Percentiles rank a stretch among this genome's conserved stretches.
phyloP scores from a whole-genome alignment of 1,284 basidiomycete species.

The Sutorius eximius region DNA sequence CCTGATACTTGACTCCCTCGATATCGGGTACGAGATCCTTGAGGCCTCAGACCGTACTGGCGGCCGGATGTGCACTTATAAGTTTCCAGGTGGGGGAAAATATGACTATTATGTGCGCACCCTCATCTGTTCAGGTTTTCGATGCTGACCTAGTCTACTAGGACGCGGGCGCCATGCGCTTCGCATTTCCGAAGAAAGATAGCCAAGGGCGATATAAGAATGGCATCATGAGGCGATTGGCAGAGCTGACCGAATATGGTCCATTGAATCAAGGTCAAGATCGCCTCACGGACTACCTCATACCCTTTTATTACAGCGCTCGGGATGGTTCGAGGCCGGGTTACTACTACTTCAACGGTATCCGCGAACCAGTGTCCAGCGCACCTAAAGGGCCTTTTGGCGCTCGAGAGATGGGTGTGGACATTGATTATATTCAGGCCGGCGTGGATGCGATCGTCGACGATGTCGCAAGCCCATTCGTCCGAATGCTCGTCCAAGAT shows the following conservation, averaged over 20 bases:
- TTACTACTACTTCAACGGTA: slow-evolving; percentile 16
- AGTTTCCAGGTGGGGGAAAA: slow-evolving; percentile 21
- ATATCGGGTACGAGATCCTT: slow-evolving; percentile 36
- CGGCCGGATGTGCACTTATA: slow-evolving; percentile 37
- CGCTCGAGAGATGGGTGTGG: slow-evolving; percentile 12
- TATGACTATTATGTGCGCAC: slow-evolving; percentile 21
- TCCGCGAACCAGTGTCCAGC: not conserved
- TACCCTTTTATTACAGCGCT: slow-evolving; percentile 10
- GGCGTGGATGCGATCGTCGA: slow-evolving; percentile 10
- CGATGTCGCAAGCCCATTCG: slow-evolving; percentile 14
- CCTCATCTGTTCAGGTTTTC: not conserved
- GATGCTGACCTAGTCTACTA: not conserved
- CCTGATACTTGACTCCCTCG: slow-evolving; percentile 34
- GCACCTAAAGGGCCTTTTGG: slow-evolving; percentile 4
- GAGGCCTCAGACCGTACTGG: slow-evolving; percentile 33
- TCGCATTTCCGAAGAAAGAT: slow-evolving; percentile 19
- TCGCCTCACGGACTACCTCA: slow-evolving; percentile 8
- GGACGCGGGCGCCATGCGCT: slow-evolving; percentile 38
- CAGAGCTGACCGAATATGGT: slow-evolving; percentile 24
- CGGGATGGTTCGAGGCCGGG: slow-evolving; percentile 5
- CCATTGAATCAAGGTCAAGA: slow-evolving; percentile 15
- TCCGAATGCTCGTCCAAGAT: slow-evolving; percentile 9
- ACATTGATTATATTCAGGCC: slow-evolving; percentile 10
- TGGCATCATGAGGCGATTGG: slow-evolving; percentile 33
- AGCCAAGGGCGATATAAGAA: slow-evolving; percentile 19